Base-by-base conservation (phyloP, 1,284 basidiomycete species). In the Boletus putidus region DNA sequence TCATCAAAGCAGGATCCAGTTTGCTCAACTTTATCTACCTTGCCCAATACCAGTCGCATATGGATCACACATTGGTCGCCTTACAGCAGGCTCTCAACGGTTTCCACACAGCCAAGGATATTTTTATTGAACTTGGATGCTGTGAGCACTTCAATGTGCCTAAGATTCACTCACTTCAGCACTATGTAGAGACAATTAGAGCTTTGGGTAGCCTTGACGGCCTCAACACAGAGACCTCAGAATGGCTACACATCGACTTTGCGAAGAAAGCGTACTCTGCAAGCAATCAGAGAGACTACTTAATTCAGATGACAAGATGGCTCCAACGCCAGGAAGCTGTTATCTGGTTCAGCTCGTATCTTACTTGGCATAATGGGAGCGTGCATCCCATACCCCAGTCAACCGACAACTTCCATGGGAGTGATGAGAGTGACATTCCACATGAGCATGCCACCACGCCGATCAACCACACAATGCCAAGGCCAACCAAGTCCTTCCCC, bases 101-200 rank as follows among this genome's bases (percentile, higher is more conserved):
- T 6, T 55, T 55, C 20, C 54, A 52, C 12, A 5, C 23, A 0
- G 3, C 10, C 4, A 55, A 52, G 21, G 33, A 52, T 1, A 11
- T 55, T 14, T 55, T 55, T 4, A 6, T 55, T 1, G 16, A 27
- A 0, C 49, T 52, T 0, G 31, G 6, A 15, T 53, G 49, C 25
- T 23, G 33, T 5, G 10, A 36, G 1, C 43, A 55, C 9, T 55
- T 55, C 29, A 55, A 52, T 52, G 63, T 72, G 15, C 62, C 65
- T 1, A 72, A 36, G 18, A 8, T 72, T 12, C 66, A 71, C 44
- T 55, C 48, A 2, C 42, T 72, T 3, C 0, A 10, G 1, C 62
- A 66, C 18, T 66, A 66, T 18, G 12, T 48, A 0, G 27, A 55
- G 1, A n/a, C 37, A 6, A 66, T 66, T 5, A 4, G 27, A 29